phyloP scores from a whole-genome alignment of 345 rosid species.

The Gossypium thurberi region DNA sequence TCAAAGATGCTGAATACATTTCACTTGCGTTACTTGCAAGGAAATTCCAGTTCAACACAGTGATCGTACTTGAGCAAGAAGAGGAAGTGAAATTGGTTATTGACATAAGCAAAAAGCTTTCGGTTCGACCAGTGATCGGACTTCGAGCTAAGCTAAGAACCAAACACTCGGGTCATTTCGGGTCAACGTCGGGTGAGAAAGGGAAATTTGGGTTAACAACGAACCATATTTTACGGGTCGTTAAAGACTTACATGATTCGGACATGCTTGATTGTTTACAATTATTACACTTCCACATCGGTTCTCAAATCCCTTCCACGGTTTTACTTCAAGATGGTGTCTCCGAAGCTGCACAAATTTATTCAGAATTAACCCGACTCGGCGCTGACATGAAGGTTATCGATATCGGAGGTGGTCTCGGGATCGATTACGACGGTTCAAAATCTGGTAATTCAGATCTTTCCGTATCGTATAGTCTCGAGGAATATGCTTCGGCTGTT shows the following conservation, averaged over 20 bases:
- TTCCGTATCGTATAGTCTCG: slow-evolving; percentile 69
- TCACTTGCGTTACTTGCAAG: slow-evolving; percentile 66
- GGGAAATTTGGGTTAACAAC: slow-evolving; percentile 90
- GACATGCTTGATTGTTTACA: slow-evolving; percentile 88
- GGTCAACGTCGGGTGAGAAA: slow-evolving; percentile 96
- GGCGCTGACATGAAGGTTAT: slow-evolving; percentile 79
- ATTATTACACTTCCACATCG: slow-evolving; percentile 85
- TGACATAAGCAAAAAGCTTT: slow-evolving; percentile 52
- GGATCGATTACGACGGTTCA: slow-evolving; percentile 91
- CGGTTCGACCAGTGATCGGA: slow-evolving; percentile 71
- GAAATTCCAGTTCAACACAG: slow-evolving; percentile 62
- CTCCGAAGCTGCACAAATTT: slow-evolving; percentile 81
- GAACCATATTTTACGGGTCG: slow-evolving; percentile 68
- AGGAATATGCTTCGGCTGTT: slow-evolving; percentile 82
- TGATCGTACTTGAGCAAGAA: slow-evolving; percentile 86
- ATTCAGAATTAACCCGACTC: slow-evolving; percentile 77
- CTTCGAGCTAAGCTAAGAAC: slow-evolving; percentile 83
- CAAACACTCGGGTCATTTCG: slow-evolving; percentile 86
- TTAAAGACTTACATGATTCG: slow-evolving; percentile 41
- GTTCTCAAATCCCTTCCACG: slow-evolving; percentile 90
- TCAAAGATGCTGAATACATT: slow-evolving; percentile 76
- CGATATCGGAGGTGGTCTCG: slow-evolving; percentile 91
- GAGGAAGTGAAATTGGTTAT: slow-evolving; percentile 82
- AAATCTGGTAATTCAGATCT: slow-evolving; percentile 72
- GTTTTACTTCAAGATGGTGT: slow-evolving; percentile 64